Percentiles rank a stretch among this genome's conserved stretches.
phyloP scores from a whole-genome alignment of 306 rosid genomes.

The Adenanthera pavonina region DNA sequence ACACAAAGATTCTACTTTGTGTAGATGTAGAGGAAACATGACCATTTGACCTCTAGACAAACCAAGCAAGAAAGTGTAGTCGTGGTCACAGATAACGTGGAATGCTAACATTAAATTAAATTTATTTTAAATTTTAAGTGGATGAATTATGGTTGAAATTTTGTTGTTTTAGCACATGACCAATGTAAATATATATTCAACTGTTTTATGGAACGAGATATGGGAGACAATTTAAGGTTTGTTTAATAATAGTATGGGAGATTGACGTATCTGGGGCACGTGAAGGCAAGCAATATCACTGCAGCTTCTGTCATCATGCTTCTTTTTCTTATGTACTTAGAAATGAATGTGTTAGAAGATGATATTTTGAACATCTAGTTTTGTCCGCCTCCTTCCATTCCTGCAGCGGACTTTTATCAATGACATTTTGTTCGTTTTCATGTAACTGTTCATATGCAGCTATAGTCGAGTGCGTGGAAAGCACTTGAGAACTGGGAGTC shows the following conservation, averaged over 20 bases:
- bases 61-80: too few relatives aligned
- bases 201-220: neutral
- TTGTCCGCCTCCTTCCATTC: neutral
- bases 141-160: neutral
- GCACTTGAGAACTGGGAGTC: conserved; percentile 2
- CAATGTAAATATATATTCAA: neutral
- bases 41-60: too few relatives aligned
- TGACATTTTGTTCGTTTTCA: too few relatives aligned
- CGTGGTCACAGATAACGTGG: neutral
- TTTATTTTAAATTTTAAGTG: neutral
- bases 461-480: neutral
- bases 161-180: neutral
- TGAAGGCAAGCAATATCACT: too few relatives aligned
- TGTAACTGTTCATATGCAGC: too few relatives aligned
- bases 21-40: too few relatives aligned
- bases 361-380: neutral
- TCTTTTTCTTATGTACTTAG: neutral
- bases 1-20: too few relatives aligned
- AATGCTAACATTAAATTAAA: neutral
- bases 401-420: neutral
- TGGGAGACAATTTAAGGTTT: neutral
- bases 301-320: neutral
- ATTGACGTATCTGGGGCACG: neutral
- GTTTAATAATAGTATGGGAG: neutral
- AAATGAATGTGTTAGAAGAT: neutral